Base-by-base conservation (phyloP, 306 rosid genomes). In the Ormosia semicastrata region DNA sequence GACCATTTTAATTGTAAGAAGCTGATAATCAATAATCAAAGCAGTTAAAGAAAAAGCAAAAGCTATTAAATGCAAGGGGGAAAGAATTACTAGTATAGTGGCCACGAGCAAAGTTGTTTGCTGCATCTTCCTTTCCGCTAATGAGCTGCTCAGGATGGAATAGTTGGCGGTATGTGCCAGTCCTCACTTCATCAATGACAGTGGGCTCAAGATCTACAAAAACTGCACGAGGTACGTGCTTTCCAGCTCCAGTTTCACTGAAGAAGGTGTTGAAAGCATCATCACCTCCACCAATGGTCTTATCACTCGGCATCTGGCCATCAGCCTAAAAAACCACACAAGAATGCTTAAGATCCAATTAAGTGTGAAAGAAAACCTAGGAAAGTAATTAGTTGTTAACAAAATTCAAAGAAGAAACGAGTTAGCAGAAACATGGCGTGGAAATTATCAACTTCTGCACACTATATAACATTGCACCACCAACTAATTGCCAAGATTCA, bases 261-360 rank as follows among this genome's bases (percentile, higher is more conserved):
- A 92, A 92, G 78, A 92, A 90, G 82, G 97, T 92, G 89, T 92
- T 92, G 88, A 92, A 92, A 59, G 92, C 97, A 86, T 92, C 97
- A 52, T 92, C 94, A 6, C 97, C 94, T 65, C 97, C 97, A 8
- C 97, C 97, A 10, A 78, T 43, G 43, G 92, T 92, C 73, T 85
- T 86, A 62, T 92, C 97, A 47, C 94, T 83, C 7, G 92, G 97
- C 97, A 92, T 92, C 78, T 90, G 94, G 37, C 94, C 97, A 89
- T 92, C 97, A 37, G 97, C 89, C 97, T 92, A 77, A 40, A 34
- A 34, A 39, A 73, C 40, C 40, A 71, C 59, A 53, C n/a, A 41
- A 41, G 17, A 80, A 68, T 58, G 8, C 49, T 62, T 12, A 30
- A 41, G 54, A 64, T n/a, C 63, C 29, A 47, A 18, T 73, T 4